These are phyloP conservation scores for Ricinus communis DNA, from an alignment of 345 rosid species.

Conservation along the genomic window DNA sequence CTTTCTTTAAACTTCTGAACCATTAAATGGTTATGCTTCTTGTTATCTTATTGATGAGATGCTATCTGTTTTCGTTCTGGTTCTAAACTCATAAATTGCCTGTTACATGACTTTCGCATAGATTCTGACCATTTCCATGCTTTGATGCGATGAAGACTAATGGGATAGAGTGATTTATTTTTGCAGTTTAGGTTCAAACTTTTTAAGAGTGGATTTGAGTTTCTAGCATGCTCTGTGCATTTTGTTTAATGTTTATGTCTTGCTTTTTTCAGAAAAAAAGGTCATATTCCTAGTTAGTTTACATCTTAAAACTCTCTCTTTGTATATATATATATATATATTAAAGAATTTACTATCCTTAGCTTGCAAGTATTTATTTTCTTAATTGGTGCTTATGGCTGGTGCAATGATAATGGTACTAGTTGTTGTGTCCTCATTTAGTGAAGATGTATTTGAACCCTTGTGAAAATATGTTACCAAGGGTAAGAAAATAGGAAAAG, in stretches of 20 bases:
- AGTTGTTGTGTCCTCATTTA: too few species aligned
- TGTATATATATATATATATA: too few species aligned
- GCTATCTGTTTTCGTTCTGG: neutral
- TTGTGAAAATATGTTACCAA: too few species aligned
- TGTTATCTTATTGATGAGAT: neutral
- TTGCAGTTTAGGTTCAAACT: neutral
- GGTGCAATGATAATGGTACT: too few species aligned
- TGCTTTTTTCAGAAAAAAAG: too few species aligned
- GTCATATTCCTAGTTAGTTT: neutral
- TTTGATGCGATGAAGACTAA: neutral
- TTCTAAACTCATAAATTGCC: neutral
- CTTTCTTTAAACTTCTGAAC: constrained; percentile 13
- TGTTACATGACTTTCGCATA: neutral
- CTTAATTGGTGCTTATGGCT: too few species aligned
- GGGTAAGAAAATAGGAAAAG: too few species aligned
- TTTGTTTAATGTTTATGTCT: too few species aligned
- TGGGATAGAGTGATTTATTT: neutral
- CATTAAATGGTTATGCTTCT: neutral
- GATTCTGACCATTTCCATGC: neutral
- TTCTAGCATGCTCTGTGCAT: too few species aligned
- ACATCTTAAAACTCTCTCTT: neutral
- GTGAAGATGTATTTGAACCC: too few species aligned
- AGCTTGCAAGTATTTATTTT: too few species aligned
- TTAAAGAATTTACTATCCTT: too few species aligned
- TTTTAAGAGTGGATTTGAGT: neutral